Conservation (phyloP, 345 rosid species). For the Bruguiera gymnorhiza region DNA sequence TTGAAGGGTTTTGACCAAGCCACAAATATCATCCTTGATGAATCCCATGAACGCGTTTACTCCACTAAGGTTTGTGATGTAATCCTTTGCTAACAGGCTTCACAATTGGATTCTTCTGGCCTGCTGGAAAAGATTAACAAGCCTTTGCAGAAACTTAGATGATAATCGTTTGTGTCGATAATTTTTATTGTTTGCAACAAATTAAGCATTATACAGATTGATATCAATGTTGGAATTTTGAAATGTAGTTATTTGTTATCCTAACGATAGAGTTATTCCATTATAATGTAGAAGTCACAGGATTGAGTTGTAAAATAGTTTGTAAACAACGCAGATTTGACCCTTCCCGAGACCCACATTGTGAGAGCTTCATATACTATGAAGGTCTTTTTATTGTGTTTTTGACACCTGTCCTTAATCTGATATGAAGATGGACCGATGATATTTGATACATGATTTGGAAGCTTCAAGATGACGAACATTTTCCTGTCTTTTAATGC, state of each 20-base stretch:
- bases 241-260: too few species aligned
- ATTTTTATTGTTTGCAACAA: not conserved
- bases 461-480: not conserved
- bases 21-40: slow-evolving; percentile 83
- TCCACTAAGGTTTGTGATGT: slow-evolving; percentile 61
- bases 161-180: too few species aligned
- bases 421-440: not conserved
- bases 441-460: not conserved
- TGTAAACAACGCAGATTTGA: too few species aligned
- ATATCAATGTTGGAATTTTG: not conserved
- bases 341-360: too few species aligned
- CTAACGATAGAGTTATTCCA: too few species aligned
- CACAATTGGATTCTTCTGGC: too few species aligned
- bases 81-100: not conserved
- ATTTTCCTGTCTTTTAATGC: not conserved
- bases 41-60: slow-evolving; percentile 87
- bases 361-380: too few species aligned
- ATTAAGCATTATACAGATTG: not conserved
- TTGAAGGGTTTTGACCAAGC: slow-evolving; percentile 92
- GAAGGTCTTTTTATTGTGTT: not conserved
- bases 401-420: too few species aligned
- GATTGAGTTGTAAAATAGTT: too few species aligned
- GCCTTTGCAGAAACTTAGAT: too few species aligned
- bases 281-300: too few species aligned
- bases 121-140: too few species aligned